Evolutionary conservation across 371 early-diverging fungal genomes (phyloP), one percentile per base, ranked within the genome.

Genomic region (Mortierella sp.): DNA sequence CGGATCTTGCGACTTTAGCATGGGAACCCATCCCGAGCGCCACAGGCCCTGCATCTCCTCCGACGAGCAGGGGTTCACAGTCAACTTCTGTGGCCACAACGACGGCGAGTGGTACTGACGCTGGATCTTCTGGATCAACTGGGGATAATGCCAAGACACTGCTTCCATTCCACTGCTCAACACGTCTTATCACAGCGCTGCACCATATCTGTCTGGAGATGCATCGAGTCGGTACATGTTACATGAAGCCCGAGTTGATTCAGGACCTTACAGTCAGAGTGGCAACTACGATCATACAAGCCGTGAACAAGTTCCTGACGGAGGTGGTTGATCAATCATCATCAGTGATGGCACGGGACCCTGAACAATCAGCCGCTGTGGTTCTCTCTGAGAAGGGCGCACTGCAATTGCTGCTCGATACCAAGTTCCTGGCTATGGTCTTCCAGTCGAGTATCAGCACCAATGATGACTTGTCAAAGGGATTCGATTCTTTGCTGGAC

Each of bases 391-490:
- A 88, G 52, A 81, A 81, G 39, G 86, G 88, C 0, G 82, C 88
- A 1, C 54, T 85, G 19, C 88, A 88, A 41, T 48, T 86, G 37
- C 43, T 85, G 21, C 85, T 86, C 68, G 88, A 88, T 43, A 65
- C 80, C n/a, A 59, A 81, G 47, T 83, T 85, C 56, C 40, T 85
- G 50, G 69, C 63, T 22, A 25, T 67, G 19, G 50, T 83, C 2
- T 78, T 85, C 44, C 74, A 77, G 5, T 69, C 76, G 14, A 63
- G 71, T 12, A n/a, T 63, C 19, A 60, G 48, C 8, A 57, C 57
- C 17, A 65, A 68, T 14, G 16, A n/a, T 3, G 44, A 59, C 0
- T 29, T 78, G 21, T 37, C 47, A 4, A 41, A 25, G 17, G 29
- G 39, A 3, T n/a, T 57, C 4, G 56, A 58, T 19, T 27, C 68